phyloP scores from a whole-genome alignment of 2,329 filamentous ascomycete genomes.

The Fusarium floridanum region DNA sequence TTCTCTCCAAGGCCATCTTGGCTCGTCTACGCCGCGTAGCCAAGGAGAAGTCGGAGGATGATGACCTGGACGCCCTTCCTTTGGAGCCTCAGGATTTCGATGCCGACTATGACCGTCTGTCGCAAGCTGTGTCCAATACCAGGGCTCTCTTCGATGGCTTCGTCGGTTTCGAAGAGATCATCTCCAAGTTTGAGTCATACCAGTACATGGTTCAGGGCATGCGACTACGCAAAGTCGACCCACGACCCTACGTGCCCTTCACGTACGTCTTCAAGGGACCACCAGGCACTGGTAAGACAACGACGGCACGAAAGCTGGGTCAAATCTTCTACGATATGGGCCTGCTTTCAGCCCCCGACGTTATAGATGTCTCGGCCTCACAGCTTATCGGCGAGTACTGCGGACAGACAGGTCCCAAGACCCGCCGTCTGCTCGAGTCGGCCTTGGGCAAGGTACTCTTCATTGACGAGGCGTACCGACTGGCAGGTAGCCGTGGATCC shows the following conservation, averaged over 20 bases:
- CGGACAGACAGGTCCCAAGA: conserved; percentile 77
- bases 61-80: conserved; percentile 39
- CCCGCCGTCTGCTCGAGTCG: conserved; percentile 69
- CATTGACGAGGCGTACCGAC: conserved; percentile 78
- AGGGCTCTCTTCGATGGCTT: conserved; percentile 68
- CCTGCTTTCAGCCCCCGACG: conserved; percentile 70
- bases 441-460: conserved; percentile 77
- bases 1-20: conserved; percentile 45
- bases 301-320: conserved; percentile 77
- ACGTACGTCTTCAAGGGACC: conserved; percentile 76
- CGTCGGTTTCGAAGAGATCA: conserved; percentile 69
- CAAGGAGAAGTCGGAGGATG: conserved; percentile 37
- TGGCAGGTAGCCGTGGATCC: conserved; percentile 61
- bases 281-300: conserved; percentile 79
- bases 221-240: conserved; percentile 65
- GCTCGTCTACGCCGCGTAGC: conserved; percentile 42
- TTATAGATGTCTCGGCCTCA: conserved; percentile 75
- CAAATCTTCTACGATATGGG: conserved; percentile 82
- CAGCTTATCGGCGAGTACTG: conserved; percentile 77
- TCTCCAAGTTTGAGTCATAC: conserved; percentile 67
- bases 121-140: conserved; percentile 58
- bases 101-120: conserved; percentile 67
- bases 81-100: conserved; percentile 64
- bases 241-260: conserved; percentile 67
- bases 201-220: conserved; percentile 66